Base-by-base conservation (phyloP, 495 filamentous ascomycete species). In the Tetracladium setigerum region DNA sequence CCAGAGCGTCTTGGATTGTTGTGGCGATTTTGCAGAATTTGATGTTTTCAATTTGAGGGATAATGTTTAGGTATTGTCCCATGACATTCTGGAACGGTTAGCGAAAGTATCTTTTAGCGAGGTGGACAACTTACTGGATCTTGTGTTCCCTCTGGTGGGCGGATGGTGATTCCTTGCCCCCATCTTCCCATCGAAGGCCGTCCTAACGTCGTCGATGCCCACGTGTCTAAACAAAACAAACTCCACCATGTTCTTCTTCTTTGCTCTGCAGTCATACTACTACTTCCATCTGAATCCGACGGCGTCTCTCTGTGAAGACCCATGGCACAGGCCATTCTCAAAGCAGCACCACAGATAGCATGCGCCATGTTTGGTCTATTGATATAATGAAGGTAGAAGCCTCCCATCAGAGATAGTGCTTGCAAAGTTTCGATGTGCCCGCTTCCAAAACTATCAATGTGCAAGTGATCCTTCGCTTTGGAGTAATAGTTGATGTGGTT, bases 21-120 rank as follows among this genome's bases (percentile, higher is more conserved):
- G 83, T 87, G 10, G 81, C 79, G 51, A 90, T 84, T 60, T 87
- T 86, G 68, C 83, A 84, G 66, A 88, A 88, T 38, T 82, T 80
- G 53, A 87, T 82, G 62, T 86, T 86, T 64, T 89, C 83, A 33
- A 86, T 76, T 7, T 88, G 62, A 0, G 84, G 84, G 0, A 89
- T 69, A 47, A 84, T 81, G 43, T 77, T 80, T 0, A 83, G 73
- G 51, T 77, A 67, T 54, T 74, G 72, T 0, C 72, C 66, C n/a
- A 69, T 72, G 67, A 75, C 74, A 41, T 57, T 57, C 57, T 57
- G 34, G 30, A 40, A 16, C 8, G 22, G 13, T 40, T 30, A 22
- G 5, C 13, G 17, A 16, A 18, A 27, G 10, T 10, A 13, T n/a
- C n/a, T n/a, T n/a, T n/a, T n/a, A n/a, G n/a, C n/a, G n/a, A n/a